A percentile compares a stretch with the other conserved stretches of the same genome.
Conservation (phyloP, 208 protist genomes). For the Wallacemonas sp. region DNA sequence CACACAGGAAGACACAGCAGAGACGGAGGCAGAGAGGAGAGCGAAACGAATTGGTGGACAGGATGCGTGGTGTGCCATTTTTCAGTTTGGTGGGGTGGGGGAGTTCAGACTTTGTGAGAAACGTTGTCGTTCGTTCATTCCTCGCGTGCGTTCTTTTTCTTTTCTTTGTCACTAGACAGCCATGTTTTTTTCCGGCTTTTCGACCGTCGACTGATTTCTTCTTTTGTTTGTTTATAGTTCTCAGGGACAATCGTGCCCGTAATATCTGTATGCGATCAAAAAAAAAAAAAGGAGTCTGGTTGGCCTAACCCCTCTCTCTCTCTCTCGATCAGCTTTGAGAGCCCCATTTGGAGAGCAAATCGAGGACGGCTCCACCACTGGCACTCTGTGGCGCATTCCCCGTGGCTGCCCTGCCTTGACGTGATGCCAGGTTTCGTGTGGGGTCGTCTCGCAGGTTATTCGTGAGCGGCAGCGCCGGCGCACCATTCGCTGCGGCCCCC, state of each 20-base stretch:
- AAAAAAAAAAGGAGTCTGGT: too few relatives aligned
- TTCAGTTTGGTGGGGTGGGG: background rate
- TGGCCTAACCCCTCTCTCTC: background rate
- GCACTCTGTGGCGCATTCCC: background rate
- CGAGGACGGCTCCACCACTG: slow-evolving; percentile 18
- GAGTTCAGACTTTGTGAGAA: background rate
- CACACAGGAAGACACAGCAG: background rate
- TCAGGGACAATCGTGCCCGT: too few relatives aligned
- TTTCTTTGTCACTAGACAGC: too few relatives aligned
- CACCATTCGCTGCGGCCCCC: background rate
- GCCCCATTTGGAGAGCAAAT: slow-evolving; percentile 45
- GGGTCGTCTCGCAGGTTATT: slow-evolving; percentile 7
- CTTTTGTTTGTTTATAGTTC: slow-evolving; percentile 5
- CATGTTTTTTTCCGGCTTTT: too few relatives aligned
- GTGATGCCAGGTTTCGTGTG: background rate
- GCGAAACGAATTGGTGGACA: background rate
- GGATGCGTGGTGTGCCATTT: background rate
- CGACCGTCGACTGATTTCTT: too few relatives aligned
- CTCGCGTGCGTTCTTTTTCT: background rate
- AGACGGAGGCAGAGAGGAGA: too few relatives aligned
- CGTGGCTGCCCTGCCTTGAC: background rate
- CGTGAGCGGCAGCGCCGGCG: slow-evolving; percentile 5
- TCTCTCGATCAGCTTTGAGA: background rate
- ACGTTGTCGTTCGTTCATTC: background rate
- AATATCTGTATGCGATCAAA: too few relatives aligned